phyloP scores from a whole-genome alignment of 73 alveolate genomes.

The Uronychia setigera region DNA sequence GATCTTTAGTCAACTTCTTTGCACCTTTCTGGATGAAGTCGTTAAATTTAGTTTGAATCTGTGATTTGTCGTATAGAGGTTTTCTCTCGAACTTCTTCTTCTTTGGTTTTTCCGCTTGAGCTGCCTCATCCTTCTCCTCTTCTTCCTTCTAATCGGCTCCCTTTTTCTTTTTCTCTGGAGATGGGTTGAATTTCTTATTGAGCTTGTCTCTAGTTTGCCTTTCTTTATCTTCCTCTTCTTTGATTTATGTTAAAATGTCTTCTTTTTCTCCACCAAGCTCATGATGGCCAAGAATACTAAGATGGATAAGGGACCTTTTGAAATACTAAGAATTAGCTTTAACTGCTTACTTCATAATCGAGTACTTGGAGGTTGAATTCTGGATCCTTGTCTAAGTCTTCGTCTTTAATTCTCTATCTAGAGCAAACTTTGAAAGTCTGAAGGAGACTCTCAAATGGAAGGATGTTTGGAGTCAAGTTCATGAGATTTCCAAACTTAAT shows the following conservation, averaged over 20 bases:
- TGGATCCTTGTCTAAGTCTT: conserved; percentile 24
- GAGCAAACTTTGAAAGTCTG: conserved; percentile 33
- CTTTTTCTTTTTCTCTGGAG: background rate
- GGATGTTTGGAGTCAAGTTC: conserved; percentile 49
- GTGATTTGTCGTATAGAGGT: background rate
- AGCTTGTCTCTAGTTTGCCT: conserved; percentile 22
- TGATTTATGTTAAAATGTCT: conserved; percentile 10
- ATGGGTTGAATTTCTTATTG: background rate
- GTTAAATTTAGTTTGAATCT: background rate
- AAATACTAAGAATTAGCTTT: conserved; percentile 22
- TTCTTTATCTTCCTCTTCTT: conserved; percentile 16
- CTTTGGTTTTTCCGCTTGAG: background rate
- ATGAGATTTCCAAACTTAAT: conserved; percentile 51
- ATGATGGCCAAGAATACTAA: conserved; percentile 51
- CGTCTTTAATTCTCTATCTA: conserved; percentile 29
- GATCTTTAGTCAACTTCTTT: background rate
- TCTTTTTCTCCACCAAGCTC: conserved; percentile 49
- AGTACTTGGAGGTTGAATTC: conserved; percentile 18
- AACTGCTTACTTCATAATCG: conserved; percentile 8
- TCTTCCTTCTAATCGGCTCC: background rate
- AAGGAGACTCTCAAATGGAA: conserved; percentile 39
- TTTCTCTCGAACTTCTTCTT: background rate
- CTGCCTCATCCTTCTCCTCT: conserved; percentile 4
- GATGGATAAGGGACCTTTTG: conserved; percentile 49
- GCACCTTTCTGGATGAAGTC: background rate